Conservation (phyloP, 163 green algal genomes). For the Scenedesmus sp. region DNA sequence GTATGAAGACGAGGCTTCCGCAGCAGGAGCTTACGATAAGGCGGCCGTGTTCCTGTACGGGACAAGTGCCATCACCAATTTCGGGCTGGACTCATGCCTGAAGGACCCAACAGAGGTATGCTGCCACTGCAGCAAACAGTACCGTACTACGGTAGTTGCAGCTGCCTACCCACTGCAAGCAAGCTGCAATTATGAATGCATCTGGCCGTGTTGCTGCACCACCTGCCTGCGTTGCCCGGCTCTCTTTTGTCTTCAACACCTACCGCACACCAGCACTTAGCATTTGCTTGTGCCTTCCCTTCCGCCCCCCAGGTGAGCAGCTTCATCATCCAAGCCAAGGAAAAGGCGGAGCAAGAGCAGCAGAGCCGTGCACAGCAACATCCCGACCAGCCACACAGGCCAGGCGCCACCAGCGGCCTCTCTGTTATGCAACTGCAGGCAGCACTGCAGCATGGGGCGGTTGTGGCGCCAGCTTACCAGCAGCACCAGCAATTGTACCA, state of each 20-base stretch:
- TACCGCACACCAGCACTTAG: neutral
- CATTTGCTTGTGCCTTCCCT: neutral
- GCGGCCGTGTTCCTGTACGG: slow-evolving; percentile 65
- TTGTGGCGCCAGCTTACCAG: neutral
- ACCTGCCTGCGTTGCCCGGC: neutral
- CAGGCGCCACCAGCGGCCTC: neutral
- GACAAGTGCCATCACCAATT: slow-evolving; percentile 41
- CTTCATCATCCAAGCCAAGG: slow-evolving; percentile 46
- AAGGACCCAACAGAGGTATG: slow-evolving; percentile 34
- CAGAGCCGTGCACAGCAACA: slow-evolving; percentile 1
- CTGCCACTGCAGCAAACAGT: neutral
- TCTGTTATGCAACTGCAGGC: neutral
- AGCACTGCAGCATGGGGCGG: neutral
- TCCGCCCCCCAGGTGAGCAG: slow-evolving; percentile 19
- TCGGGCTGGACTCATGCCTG: slow-evolving; percentile 24
- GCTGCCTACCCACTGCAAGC: neutral
- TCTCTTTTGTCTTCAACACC: neutral
- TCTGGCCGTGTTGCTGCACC: neutral
- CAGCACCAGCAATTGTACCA: neutral
- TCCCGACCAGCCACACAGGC: neutral
- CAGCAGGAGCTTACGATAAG: slow-evolving; percentile 89
- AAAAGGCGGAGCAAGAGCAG: slow-evolving; percentile 42
- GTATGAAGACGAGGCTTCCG: slow-evolving; percentile 75
- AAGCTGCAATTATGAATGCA: neutral
- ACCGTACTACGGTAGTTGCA: too few relatives aligned